Evolutionary conservation across 1,284 basidiomycete species (phyloP).

Genomic region (Vanrija humicola): DNA sequence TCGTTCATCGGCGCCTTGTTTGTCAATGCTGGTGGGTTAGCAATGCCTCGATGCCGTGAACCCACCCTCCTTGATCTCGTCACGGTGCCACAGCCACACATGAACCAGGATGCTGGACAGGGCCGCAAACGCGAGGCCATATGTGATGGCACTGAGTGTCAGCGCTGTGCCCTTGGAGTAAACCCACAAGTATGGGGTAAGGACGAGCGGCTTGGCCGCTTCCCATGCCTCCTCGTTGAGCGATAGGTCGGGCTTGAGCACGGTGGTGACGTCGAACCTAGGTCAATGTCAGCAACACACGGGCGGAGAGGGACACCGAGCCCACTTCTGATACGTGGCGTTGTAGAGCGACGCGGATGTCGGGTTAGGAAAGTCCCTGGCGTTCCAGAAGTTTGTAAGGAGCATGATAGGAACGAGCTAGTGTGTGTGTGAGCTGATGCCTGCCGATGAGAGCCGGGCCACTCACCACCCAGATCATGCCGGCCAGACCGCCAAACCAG

Average conservation of each 20-base stretch:
- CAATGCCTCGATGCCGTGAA: not conserved
- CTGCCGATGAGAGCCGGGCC: too few species aligned
- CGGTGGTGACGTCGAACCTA: constrained; percentile 48
- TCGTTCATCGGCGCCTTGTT: constrained; percentile 41
- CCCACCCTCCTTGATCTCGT: constrained; percentile 50
- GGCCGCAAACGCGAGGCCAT: constrained; percentile 52
- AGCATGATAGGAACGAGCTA: constrained; percentile 50
- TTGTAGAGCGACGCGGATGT: constrained; percentile 46
- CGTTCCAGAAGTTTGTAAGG: constrained; percentile 51
- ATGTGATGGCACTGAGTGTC: constrained; percentile 35
- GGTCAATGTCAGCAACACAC: not conserved
- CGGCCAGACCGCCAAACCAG: constrained; percentile 45
- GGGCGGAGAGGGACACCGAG: too few species aligned
- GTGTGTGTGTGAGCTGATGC: not conserved
- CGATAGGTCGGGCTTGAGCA: constrained; percentile 48
- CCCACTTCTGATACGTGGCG: constrained; percentile 33
- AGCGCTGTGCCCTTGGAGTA: too few species aligned
- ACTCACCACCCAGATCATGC: constrained; percentile 52
- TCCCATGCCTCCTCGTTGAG: constrained; percentile 50
- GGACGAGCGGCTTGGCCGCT: constrained; percentile 46
- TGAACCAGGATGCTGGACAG: constrained; percentile 53
- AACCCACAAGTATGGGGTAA: constrained; percentile 53
- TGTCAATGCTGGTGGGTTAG: constrained; percentile 37
- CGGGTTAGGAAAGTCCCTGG: constrained; percentile 46
- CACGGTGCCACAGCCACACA: constrained; percentile 53